Conservation (phyloP, 306 rosid species). For the Vachellia pachyceras region DNA sequence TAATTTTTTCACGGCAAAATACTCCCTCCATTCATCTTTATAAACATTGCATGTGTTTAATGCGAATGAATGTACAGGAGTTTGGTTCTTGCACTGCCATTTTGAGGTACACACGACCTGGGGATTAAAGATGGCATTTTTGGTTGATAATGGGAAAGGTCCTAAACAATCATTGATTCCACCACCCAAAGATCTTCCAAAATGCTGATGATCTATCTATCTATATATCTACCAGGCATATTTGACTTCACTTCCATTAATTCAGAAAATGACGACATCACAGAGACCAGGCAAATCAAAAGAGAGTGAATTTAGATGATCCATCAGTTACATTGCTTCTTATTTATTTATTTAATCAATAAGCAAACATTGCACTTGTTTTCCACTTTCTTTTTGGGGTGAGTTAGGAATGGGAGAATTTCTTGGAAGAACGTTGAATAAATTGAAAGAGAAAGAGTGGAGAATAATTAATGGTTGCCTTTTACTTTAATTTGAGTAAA, state of each 20-base stretch:
- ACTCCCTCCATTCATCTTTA: too few relatives aligned
- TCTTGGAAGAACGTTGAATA: slow-evolving; percentile 44
- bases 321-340: too few relatives aligned
- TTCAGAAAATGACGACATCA: neutral
- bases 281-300: neutral
- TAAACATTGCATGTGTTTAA: neutral
- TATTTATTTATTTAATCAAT: slow-evolving; percentile 19
- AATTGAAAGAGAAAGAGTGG: slow-evolving; percentile 6
- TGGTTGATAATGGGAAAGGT: slow-evolving; percentile 92
- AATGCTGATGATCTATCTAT: slow-evolving; percentile 39
- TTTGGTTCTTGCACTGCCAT: slow-evolving; percentile 96
- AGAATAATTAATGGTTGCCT: neutral
- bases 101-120: slow-evolving; percentile 93
- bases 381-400: neutral
- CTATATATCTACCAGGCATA: too few relatives aligned
- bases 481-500: neutral
- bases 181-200: slow-evolving; percentile 73
- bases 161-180: slow-evolving; percentile 67
- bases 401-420: slow-evolving; percentile 30
- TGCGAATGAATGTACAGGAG: slow-evolving; percentile 55
- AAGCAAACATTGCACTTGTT: neutral
- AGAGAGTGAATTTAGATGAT: neutral
- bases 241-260: neutral
- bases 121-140: slow-evolving; percentile 97
- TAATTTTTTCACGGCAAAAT: too few relatives aligned